Evolutionary conservation across 805 yeast genomes (phyloP).

Genomic region (Metschnikowia kofuensis): DNA sequence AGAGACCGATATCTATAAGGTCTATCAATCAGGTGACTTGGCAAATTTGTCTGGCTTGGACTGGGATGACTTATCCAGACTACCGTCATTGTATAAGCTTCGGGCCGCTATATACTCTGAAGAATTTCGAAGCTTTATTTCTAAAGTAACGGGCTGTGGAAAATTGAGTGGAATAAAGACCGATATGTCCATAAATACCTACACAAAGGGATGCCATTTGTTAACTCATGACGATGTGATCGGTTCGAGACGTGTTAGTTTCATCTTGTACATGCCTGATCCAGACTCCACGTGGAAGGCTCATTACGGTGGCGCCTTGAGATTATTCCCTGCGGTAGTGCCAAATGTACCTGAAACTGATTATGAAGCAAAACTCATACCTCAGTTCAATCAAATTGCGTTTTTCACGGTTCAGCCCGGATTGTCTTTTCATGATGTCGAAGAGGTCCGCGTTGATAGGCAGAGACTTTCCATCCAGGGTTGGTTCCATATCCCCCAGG

Average conservation of each 20-base stretch:
- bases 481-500: slow-evolving; percentile 98
- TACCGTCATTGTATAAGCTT: slow-evolving; percentile 73
- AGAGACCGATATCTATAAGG: slow-evolving; percentile 96
- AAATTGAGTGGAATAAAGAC: slow-evolving; percentile 86
- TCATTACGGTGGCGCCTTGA: slow-evolving; percentile 88
- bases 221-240: slow-evolving; percentile 97
- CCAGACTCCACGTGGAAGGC: slow-evolving; percentile 89
- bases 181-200: slow-evolving; percentile 89
- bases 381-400: slow-evolving; percentile 94
- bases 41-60: slow-evolving; percentile 88
- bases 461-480: slow-evolving; percentile 94
- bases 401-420: slow-evolving; percentile 97
- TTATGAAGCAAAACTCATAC: slow-evolving; percentile 64
- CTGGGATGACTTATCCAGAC: slow-evolving; percentile 64
- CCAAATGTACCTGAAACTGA: slow-evolving; percentile 91
- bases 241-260: slow-evolving; percentile 90
- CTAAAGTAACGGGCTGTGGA: slow-evolving; percentile 81
- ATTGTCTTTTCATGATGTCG: slow-evolving; percentile 94
- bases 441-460: slow-evolving; percentile 89
- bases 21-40: slow-evolving; percentile 83
- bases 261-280: slow-evolving; percentile 88
- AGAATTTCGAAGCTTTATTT: slow-evolving; percentile 74
- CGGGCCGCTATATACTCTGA: slow-evolving; percentile 87
- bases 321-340: slow-evolving; percentile 80
- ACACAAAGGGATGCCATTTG: slow-evolving; percentile 89